Percentiles rank a stretch among this genome's conserved stretches.
Evolutionary conservation across 1,284 basidiomycete genomes (phyloP).

Genomic region (Salmacisia buchloeana): DNA sequence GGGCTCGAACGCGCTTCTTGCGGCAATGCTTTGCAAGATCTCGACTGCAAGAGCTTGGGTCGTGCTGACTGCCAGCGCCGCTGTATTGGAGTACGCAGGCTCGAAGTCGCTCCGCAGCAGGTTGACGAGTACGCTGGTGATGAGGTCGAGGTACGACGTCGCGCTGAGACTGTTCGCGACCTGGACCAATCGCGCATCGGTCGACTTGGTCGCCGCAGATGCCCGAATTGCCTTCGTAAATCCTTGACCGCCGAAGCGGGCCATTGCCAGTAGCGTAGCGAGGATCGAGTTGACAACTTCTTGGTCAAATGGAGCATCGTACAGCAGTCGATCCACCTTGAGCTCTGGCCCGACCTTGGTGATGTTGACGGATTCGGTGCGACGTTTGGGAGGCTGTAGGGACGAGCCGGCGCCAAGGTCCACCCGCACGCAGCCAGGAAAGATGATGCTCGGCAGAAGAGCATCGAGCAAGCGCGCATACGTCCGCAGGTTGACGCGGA

Average conservation of each 20-base stretch:
- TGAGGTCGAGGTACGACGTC: slow-evolving; percentile 7
- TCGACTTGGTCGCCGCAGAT: slow-evolving; percentile 9
- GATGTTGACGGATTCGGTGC: not conserved
- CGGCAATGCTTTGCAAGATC: slow-evolving; percentile 71
- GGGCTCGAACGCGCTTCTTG: slow-evolving; percentile 68
- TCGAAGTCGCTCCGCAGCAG: not conserved
- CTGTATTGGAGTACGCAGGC: slow-evolving; percentile 70
- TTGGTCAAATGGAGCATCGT: slow-evolving; percentile 72
- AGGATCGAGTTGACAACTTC: slow-evolving; percentile 63
- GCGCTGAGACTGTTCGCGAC: not conserved
- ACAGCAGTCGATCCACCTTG: slow-evolving; percentile 62
- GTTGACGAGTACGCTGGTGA: not conserved
- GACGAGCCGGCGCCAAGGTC: not conserved
- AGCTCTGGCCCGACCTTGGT: not conserved
- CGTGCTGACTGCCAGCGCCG: slow-evolving; percentile 56
- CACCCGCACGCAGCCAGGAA: slow-evolving; percentile 10
- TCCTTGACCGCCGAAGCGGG: slow-evolving; percentile 79
- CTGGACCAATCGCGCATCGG: not conserved
- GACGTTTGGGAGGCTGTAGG: not conserved
- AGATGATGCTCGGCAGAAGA: slow-evolving; percentile 23
- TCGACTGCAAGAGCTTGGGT: slow-evolving; percentile 74
- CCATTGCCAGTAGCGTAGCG: slow-evolving; percentile 69
- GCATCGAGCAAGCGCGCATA: slow-evolving; percentile 36
- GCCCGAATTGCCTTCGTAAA: slow-evolving; percentile 55
- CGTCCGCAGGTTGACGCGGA: slow-evolving; percentile 30